Percentiles rank a stretch among this genome's conserved stretches.
phyloP scores from a whole-genome alignment of 805 yeast species.

The Wickerhamiella spandovensis region DNA sequence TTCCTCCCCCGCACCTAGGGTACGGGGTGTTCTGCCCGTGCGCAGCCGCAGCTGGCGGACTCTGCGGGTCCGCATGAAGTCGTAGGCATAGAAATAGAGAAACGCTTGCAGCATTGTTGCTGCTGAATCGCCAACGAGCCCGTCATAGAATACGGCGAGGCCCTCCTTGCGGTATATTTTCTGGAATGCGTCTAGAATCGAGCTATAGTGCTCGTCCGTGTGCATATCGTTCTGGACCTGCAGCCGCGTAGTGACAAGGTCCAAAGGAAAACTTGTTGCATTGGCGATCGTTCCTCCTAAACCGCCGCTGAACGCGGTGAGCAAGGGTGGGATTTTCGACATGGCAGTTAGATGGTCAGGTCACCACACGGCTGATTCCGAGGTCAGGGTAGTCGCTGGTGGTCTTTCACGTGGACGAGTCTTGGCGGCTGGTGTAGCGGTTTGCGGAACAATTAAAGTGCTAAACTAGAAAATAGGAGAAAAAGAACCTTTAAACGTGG shows the following conservation, averaged over 20 bases:
- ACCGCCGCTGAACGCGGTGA: constrained; percentile 23
- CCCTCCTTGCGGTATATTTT: constrained; percentile 68
- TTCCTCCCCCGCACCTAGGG: constrained; percentile 21
- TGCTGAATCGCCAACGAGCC: constrained; percentile 40
- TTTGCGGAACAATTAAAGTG: no score
- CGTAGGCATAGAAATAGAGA: constrained; percentile 24
- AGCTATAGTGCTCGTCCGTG: constrained; percentile 33
- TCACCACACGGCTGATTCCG: background rate
- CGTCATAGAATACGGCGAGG: constrained; percentile 57
- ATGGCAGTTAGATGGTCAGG: background rate
- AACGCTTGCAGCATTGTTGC: constrained; percentile 23
- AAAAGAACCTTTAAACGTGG: no score
- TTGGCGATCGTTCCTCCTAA: constrained; percentile 24
- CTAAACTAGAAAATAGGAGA: no score
- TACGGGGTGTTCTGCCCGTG: constrained; percentile 19
- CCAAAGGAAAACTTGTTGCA: constrained; percentile 21
- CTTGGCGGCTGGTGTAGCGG: no score
- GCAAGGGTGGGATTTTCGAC: constrained; percentile 18
- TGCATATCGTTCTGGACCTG: constrained; percentile 20
- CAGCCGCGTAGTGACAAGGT: constrained; percentile 22
- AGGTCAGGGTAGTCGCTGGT: background rate
- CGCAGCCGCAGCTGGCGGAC: constrained; percentile 8
- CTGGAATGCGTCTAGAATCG: constrained; percentile 60
- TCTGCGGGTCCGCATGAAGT: constrained; percentile 18
- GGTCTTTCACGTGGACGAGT: background rate